Base-by-base conservation (phyloP, 805 yeast genomes). In the Diddensiella santjacobensis region DNA sequence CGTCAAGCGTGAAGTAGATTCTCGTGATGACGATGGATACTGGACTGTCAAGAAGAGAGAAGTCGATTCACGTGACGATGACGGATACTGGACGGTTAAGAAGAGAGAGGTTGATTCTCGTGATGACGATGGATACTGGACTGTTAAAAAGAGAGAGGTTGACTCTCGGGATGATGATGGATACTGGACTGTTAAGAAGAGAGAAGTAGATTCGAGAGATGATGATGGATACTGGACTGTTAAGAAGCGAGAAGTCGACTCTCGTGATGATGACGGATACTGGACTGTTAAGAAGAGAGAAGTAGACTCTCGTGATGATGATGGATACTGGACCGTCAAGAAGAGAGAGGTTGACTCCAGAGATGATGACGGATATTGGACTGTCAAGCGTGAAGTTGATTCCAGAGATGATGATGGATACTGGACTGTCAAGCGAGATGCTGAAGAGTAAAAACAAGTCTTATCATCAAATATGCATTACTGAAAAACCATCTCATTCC, bases 111-210 rank as follows among this genome's bases (percentile, higher is more conserved):
- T 17, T 17, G 38, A 35, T 15, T 17, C 20, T 17, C 15, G 38
- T n/a, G 43, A 40, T n/a, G 31, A 40, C 22, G 43, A 40, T 23
- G 43, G 43, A 6, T 40, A 40, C 33, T 40, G 43, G 43, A 19
- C 43, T 17, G 24, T 38, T 11, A 20, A 23, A 17, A 5, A 33
- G 4, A 33, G 19, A 4, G 18, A 40, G 43, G 26, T 26, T 18
- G 43, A 40, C 10, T 6, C 6, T 18, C n/a, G 22, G 10, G 43
- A 40, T 6, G 31, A 40, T 22, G 43, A 40, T 23, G 43, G 43
- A 4, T 40, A 40, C 33, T 40, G 43, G 43, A 19, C 43, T 17
- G 24, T 38, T 10, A 20, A 23, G 30, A 6, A 22, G 18, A n/a
- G 18, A 6, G 43, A 40, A 15, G 42, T 17, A 11, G 42, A 38